Evolutionary conservation across 202 grass and related monocot species (phyloP).

Genomic region (Saccharum hybrid): DNA sequence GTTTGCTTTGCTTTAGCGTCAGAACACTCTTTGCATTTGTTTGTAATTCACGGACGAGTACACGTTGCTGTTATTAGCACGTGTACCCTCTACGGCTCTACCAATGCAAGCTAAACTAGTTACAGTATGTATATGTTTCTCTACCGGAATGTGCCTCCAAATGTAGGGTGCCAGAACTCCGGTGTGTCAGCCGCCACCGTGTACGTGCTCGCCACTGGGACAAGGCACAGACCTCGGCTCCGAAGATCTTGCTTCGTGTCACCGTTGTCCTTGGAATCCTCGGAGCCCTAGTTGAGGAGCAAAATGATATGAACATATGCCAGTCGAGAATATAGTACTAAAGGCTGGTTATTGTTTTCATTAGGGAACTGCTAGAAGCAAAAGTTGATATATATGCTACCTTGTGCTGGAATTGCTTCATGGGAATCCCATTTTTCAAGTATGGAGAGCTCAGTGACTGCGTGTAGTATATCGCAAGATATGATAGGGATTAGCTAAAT

Average conservation of each 20-base stretch:
- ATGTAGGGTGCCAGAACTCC: constrained; percentile 93
- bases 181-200: constrained; percentile 73
- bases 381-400: constrained; percentile 34
- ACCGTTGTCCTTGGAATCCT: constrained; percentile 53
- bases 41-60: constrained; percentile 41
- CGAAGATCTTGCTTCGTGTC: constrained; percentile 66
- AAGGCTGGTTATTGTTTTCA: not conserved
- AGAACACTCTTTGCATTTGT: constrained; percentile 30
- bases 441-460: constrained; percentile 85
- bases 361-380: not conserved
- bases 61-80: constrained; percentile 41
- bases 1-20: constrained; percentile 52
- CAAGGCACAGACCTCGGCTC: constrained; percentile 91
- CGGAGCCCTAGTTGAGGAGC: constrained; percentile 48
- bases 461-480: not conserved
- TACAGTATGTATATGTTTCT: constrained; percentile 16
- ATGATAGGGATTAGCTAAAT: constrained; percentile 27
- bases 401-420: constrained; percentile 68
- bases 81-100: not conserved
- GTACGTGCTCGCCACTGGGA: constrained; percentile 88
- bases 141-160: constrained; percentile 90
- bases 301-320: constrained; percentile 29
- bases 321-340: not conserved
- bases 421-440: constrained; percentile 72
- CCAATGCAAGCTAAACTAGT: constrained; percentile 28